Conservation (phyloP, 2,329 filamentous ascomycete species). For the Colletotrichum sp. region DNA sequence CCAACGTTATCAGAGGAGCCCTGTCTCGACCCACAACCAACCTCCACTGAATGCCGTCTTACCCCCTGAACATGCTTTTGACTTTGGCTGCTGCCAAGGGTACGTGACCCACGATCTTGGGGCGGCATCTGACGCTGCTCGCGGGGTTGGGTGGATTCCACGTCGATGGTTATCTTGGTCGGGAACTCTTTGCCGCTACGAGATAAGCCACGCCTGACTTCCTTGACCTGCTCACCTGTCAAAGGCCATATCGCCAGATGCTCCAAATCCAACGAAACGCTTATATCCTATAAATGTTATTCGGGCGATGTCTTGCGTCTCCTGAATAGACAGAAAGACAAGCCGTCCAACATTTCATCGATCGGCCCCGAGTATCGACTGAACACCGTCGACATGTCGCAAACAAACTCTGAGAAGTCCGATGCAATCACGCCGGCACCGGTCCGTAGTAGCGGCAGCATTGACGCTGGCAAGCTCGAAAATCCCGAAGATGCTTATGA, state of each 20-base stretch:
- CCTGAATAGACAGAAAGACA: neutral
- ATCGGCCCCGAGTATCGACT: neutral
- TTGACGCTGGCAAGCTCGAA: constrained; percentile 27
- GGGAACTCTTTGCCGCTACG: constrained; percentile 1
- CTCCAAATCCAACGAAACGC: neutral
- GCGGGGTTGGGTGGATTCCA: constrained; percentile 4
- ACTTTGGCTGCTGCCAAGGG: neutral
- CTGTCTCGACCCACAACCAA: neutral
- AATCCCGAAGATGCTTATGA: constrained; percentile 37
- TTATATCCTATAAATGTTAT: constrained; percentile 1
- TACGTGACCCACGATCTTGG: constrained; percentile 11
- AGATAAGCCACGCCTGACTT: constrained; percentile 2
- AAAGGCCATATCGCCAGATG: neutral
- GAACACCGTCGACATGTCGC: constrained; percentile 3
- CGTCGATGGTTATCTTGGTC: constrained; percentile 12
- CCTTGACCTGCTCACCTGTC: neutral
- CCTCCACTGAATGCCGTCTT: neutral
- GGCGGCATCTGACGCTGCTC: constrained; percentile 16
- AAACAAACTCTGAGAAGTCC: constrained; percentile 19
- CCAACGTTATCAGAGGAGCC: constrained; percentile 17
- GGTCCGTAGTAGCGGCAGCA: constrained; percentile 24
- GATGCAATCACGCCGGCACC: constrained; percentile 26
- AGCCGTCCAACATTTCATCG: neutral
- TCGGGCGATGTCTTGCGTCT: neutral
- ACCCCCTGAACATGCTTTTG: neutral